Conservation (phyloP, 2,329 filamentous ascomycete species). For the Talaromyces sp. region DNA sequence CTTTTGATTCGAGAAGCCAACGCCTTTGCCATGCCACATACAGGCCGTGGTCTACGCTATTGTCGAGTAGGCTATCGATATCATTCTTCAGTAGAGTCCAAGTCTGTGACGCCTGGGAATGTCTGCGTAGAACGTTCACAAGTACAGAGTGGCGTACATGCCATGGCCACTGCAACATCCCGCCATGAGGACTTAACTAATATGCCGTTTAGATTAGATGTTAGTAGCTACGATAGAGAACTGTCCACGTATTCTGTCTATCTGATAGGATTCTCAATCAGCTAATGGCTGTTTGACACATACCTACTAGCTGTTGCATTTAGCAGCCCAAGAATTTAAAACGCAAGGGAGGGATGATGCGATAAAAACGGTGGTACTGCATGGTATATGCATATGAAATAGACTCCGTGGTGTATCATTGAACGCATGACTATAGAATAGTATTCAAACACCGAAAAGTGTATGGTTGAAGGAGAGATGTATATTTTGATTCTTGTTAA, state of each 20-base stretch:
- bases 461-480: background rate
- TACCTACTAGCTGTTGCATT: background rate
- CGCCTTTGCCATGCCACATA: background rate
- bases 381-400: background rate
- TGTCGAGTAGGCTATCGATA: conserved; percentile 1
- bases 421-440: too few species aligned
- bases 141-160: background rate
- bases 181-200: background rate
- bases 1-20: conserved; percentile 5
- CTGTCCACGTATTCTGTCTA: background rate
- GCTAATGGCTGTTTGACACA: conserved; percentile 4
- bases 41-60: conserved; percentile 5
- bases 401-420: too few species aligned
- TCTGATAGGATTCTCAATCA: background rate
- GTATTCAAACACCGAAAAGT: too few species aligned
- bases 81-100: conserved; percentile 1
- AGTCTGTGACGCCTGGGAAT: background rate
- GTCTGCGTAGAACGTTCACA: background rate
- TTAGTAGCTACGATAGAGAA: background rate
- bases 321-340: background rate
- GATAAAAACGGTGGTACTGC: background rate
- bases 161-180: background rate
- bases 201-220: background rate
- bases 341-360: background rate
- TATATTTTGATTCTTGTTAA: too few species aligned